Evolutionary conservation across 139 green algal species (phyloP).

Genomic region (Gonium pectorale): DNA sequence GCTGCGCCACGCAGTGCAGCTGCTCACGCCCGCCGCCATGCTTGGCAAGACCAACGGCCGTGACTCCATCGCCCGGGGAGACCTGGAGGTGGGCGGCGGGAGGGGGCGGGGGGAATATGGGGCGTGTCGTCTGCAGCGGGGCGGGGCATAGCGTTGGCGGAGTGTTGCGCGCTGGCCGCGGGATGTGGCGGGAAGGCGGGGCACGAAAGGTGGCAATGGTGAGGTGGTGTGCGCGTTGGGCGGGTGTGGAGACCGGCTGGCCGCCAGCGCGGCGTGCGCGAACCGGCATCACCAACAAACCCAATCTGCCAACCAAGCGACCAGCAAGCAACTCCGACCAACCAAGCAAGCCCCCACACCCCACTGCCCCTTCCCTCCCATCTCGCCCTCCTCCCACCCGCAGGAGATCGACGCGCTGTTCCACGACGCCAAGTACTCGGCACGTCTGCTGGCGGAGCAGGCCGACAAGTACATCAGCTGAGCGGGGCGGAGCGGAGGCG

Average conservation of each 20-base stretch:
- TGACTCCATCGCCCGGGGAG: constrained; percentile 60
- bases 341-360: not conserved
- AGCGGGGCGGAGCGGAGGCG: too few relatives aligned
- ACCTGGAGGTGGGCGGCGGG: constrained; percentile 1
- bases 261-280: too few relatives aligned
- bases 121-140: too few relatives aligned
- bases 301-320: too few relatives aligned
- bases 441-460: constrained; percentile 91
- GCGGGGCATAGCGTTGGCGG: too few relatives aligned
- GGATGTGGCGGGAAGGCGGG: too few relatives aligned
- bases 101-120: not conserved
- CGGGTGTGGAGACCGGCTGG: too few relatives aligned
- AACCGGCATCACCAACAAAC: too few relatives aligned
- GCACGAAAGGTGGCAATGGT: too few relatives aligned
- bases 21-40: constrained; percentile 92
- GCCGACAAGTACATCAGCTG: constrained; percentile 92
- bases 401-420: constrained; percentile 91
- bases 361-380: not conserved
- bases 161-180: too few relatives aligned
- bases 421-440: constrained; percentile 94
- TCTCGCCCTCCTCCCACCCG: constrained; percentile 66
- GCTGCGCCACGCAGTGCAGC: constrained; percentile 86
- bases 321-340: too few relatives aligned
- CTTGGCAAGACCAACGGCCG: constrained; percentile 82
- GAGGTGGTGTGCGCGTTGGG: too few relatives aligned